Conservation (phyloP, 2,329 filamentous ascomycete species). For the Xylaria sp. region DNA sequence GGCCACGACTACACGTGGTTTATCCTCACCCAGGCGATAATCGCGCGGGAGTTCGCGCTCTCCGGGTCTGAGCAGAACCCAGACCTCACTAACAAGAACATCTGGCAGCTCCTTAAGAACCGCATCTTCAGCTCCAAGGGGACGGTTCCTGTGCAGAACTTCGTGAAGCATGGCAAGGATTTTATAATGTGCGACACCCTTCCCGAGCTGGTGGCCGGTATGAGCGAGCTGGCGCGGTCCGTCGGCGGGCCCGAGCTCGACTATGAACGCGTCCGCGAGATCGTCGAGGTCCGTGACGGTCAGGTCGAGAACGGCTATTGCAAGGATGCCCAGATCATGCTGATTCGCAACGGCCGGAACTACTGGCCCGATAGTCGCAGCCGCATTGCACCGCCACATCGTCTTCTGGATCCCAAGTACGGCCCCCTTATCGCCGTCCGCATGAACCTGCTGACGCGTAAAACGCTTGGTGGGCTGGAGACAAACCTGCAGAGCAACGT, state of each 20-base stretch:
- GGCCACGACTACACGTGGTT: slow-evolving; percentile 74
- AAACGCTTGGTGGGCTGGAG: slow-evolving; percentile 70
- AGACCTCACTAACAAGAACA: slow-evolving; percentile 68
- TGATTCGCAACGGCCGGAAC: slow-evolving; percentile 65
- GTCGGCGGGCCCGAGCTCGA: slow-evolving; percentile 62
- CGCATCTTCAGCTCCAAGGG: slow-evolving; percentile 65
- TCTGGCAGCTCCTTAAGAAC: slow-evolving; percentile 62
- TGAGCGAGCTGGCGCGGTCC: slow-evolving; percentile 66
- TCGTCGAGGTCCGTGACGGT: slow-evolving; percentile 64
- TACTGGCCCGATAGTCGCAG: slow-evolving; percentile 66
- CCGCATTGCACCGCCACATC: slow-evolving; percentile 65
- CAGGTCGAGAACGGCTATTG: slow-evolving; percentile 67
- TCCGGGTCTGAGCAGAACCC: slow-evolving; percentile 74
- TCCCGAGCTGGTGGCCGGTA: slow-evolving; percentile 64
- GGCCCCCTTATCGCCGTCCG: slow-evolving; percentile 70
- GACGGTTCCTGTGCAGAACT: slow-evolving; percentile 66
- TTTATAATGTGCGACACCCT: slow-evolving; percentile 69
- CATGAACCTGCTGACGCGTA: slow-evolving; percentile 70
- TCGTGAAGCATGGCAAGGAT: slow-evolving; percentile 68
- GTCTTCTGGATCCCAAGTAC: slow-evolving; percentile 63
- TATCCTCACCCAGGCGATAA: slow-evolving; percentile 67
- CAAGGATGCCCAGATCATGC: slow-evolving; percentile 72
- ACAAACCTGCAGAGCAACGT: slow-evolving; percentile 68
- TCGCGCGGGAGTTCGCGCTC: slow-evolving; percentile 70
- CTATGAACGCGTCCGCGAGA: slow-evolving; percentile 56